Evolutionary conservation across 1,284 basidiomycete genomes (phyloP).

Genomic region (Papiliotrema nemorosa): DNA sequence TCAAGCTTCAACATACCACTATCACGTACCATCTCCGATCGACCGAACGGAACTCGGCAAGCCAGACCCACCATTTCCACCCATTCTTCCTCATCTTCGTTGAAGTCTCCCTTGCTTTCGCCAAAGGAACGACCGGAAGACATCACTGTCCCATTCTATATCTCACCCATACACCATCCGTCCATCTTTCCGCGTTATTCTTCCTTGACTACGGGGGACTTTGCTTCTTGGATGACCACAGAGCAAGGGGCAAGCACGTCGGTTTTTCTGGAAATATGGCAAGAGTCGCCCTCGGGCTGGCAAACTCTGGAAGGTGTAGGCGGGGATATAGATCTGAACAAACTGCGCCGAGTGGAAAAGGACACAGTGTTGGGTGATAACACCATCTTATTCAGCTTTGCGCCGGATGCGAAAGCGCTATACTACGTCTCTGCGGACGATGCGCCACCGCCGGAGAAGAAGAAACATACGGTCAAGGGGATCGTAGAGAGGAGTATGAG

Average conservation of each 20-base stretch:
- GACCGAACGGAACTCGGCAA: neutral
- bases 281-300: constrained; percentile 25
- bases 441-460: neutral
- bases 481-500: constrained; percentile 41
- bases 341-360: constrained; percentile 12
- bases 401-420: neutral
- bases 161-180: constrained; percentile 43
- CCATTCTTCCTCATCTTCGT: neutral
- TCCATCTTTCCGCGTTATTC: constrained; percentile 44
- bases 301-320: constrained; percentile 8
- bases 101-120: neutral
- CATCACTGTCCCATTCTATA: constrained; percentile 41
- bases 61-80: neutral
- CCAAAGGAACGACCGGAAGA: neutral
- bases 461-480: constrained; percentile 5
- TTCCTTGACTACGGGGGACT: constrained; percentile 36
- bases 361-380: neutral
- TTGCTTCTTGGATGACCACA: constrained; percentile 41
- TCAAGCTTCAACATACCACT: neutral
- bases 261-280: constrained; percentile 41
- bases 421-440: neutral
- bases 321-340: constrained; percentile 17
- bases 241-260: constrained; percentile 21
- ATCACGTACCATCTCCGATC: neutral
- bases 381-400: neutral